These are phyloP conservation scores for Solanum paucissectum DNA, from an alignment of 257 asterid species.

Conservation along the genomic window DNA sequence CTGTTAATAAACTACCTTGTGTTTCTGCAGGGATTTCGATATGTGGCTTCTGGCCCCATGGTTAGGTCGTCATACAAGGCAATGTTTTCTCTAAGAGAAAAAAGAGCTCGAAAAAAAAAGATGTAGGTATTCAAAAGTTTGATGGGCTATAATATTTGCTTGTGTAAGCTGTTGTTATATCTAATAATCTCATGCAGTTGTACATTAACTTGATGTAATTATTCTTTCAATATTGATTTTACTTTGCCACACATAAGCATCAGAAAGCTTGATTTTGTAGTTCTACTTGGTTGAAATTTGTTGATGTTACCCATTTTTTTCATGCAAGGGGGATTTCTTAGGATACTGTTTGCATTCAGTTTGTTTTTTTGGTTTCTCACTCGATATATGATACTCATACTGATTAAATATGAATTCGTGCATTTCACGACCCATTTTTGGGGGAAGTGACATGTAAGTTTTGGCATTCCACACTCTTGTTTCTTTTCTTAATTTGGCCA, in stretches of 20 bases:
- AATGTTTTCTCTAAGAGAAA: not conserved
- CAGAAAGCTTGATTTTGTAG: not conserved
- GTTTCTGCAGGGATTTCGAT: constrained; percentile 76
- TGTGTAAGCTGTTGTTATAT: not conserved
- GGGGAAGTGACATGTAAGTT: too few relatives aligned
- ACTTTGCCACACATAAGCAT: not conserved
- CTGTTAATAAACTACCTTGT: not conserved
- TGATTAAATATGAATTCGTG: too few relatives aligned
- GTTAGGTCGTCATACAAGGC: constrained; percentile 98
- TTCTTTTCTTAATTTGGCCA: too few relatives aligned
- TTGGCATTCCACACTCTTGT: not conserved
- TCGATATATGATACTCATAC: too few relatives aligned
- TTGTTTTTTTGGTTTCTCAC: too few relatives aligned
- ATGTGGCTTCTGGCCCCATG: constrained; percentile 99
- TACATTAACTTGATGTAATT: not conserved
- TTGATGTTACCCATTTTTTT: not conserved
- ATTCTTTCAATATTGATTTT: not conserved
- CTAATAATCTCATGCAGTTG: not conserved
- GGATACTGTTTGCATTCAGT: too few relatives aligned
- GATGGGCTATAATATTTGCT: not conserved
- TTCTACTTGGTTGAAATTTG: not conserved
- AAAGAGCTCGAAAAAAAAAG: not conserved
- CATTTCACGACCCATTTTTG: too few relatives aligned
- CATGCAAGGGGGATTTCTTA: not conserved
- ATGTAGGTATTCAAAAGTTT: not conserved